Evolutionary conservation across 352 stramenopile genomes (phyloP), one percentile per base, ranked within the genome.

Genomic region (Globisporangium mamillatum): DNA sequence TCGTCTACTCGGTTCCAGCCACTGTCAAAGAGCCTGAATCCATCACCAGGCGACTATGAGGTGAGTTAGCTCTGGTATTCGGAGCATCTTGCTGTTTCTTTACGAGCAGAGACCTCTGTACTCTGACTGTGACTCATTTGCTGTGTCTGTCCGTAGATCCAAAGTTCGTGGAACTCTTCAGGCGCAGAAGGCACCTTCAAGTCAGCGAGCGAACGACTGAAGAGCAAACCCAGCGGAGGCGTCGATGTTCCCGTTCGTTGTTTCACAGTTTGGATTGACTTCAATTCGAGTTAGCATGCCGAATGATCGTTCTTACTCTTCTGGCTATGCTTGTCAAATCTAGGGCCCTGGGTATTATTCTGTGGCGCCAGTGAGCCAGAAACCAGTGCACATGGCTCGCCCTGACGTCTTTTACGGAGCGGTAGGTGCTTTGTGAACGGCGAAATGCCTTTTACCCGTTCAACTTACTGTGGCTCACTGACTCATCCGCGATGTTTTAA

Each of bases 21-120:
- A 38, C 53, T 68, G 0, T 64, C 73, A 22, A 82, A 86, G 57
- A 64, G 63, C 0, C 59, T 64, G 0, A 77, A 73, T 0, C 84
- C 84, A 1, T 91, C 82, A 0, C 84, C 84, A 20, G 86, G 86
- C 1, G 86, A 91, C 68, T 94, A 94, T 41, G 82, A 93, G 76
- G 86, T 89, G 41, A 0, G 60, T 38, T 9, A 5, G 27, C 27
- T 32, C 27, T 12, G 20, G 4, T 10, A n/a, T 29, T n/a, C 12
- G 22, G 27, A 12, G 24, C 3, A 12, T 38, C 22, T 18, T 48
- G 0, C 36, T 52, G 27, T 54, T 29, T 4, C 24, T 24, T 12
- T 50, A 14, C 16, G 14, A 46, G 14, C 14, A 7, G 4, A 22
- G 41, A n/a, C 7, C 41, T 50, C 41, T 50, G 4, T 10, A 7